Base-by-base conservation (phyloP, 2,329 filamentous ascomycete genomes). In the Monilinia laxa region DNA sequence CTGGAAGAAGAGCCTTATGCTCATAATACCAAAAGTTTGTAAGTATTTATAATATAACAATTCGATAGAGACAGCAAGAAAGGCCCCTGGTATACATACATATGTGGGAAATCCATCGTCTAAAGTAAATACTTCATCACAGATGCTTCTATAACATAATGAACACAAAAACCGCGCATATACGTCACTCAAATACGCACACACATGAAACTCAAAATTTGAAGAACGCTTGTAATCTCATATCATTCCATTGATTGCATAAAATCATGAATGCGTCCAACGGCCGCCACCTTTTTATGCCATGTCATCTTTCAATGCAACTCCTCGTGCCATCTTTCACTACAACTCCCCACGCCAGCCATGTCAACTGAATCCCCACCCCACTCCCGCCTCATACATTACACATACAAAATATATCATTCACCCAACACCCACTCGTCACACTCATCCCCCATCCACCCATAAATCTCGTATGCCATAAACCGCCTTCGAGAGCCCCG, bases 151-250 rank as follows among this genome's bases (percentile, higher is more conserved):
- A 42, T 16, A 42, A 31, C 5, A 11, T 6, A 16, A 47, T 25
- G 3, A 2, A 31, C 18, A 20, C 4, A 20, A 42, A 45, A 28
- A 2, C n/a, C 45, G 10, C 45, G 10, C 10, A 38, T 25, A 51
- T 20, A 51, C 45, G 40, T 40, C 45, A 62, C 18, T n/a, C 35
- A 38, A 2, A 3, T 28, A 51, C 20, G 42, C 25, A 49, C 14
- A 14, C 20, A 14, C 3, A 20, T 18, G 9, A 16, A 38, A 35
- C 2, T 35, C 14, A 40, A 3, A 38, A 38, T 20, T 20, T 18
- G 14, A 62, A 51, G 58, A 38, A 51, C 28, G 31, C 58, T 51
- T 38, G 25, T 12, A 62, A 62, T 51, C 58, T 51, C 58, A 51
- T 62, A 6, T 38, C 45, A 49, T 62, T 62, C 45, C 23, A 25